These are phyloP conservation scores for Boletus rex-veris DNA, from an alignment of 768 basidiomycete genomes.

Conservation along the genomic window DNA sequence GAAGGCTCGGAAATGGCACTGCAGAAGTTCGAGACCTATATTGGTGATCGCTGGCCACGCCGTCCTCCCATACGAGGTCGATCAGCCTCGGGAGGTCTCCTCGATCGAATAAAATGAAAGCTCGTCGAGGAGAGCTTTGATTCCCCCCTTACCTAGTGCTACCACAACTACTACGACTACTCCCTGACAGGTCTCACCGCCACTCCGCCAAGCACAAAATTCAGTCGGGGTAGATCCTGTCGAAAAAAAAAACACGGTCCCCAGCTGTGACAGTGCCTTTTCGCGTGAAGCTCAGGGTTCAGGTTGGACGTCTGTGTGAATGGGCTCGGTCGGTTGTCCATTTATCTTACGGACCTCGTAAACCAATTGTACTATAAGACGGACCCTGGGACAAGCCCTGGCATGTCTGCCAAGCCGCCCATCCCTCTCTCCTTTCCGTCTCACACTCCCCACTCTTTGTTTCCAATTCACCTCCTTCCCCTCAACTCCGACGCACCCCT, in stretches of 20 bases:
- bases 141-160: too few species aligned
- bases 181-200: too few species aligned
- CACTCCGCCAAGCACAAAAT: too few species aligned
- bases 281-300: slow-evolving; percentile 18
- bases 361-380: slow-evolving; percentile 18
- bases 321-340: slow-evolving; percentile 7
- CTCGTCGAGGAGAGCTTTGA: too few species aligned
- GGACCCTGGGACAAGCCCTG: slow-evolving; percentile 29
- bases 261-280: neutral
- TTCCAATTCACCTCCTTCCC: slow-evolving; percentile 17
- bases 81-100: slow-evolving; percentile 7
- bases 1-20: slow-evolving; percentile 3
- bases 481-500: neutral
- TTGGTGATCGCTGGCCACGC: slow-evolving; percentile 1
- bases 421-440: slow-evolving; percentile 37
- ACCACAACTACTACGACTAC: too few species aligned
- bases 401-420: slow-evolving; percentile 33
- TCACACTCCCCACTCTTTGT: slow-evolving; percentile 26
- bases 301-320: slow-evolving; percentile 27
- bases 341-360: slow-evolving; percentile 9
- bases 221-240: too few species aligned
- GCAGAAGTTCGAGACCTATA: neutral
- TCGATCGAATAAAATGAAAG: too few species aligned
- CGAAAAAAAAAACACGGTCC: too few species aligned
- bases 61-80: neutral